phyloP scores from a whole-genome alignment of 176 grass and related monocot species.

The Triticum monococcum region DNA sequence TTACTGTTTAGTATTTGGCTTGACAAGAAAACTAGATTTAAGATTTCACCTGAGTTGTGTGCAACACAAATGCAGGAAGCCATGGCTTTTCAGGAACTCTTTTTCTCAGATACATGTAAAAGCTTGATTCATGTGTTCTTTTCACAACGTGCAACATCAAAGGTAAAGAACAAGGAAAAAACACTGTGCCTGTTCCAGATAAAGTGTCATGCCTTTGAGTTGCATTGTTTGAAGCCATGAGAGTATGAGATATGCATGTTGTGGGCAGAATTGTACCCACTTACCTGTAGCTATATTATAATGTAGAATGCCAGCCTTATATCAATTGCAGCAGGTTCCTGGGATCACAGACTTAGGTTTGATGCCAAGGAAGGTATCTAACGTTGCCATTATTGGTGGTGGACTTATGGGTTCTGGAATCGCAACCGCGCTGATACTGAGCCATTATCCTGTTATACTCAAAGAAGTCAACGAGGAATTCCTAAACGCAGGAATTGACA shows the following conservation, averaged over 20 bases:
- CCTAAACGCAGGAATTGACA: conserved; percentile 57
- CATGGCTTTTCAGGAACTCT: conserved; percentile 57
- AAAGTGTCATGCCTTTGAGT: neutral
- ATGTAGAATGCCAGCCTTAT: neutral
- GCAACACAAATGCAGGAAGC: conserved; percentile 61
- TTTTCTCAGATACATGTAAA: conserved; percentile 86
- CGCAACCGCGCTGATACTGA: conserved; percentile 78
- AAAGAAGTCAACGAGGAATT: conserved; percentile 90
- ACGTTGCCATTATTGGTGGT: conserved; percentile 77
- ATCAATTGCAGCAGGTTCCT: conserved; percentile 57
- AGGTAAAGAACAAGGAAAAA: conserved; percentile 38
- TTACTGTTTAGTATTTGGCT: neutral
- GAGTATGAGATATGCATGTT: neutral
- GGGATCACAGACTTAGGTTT: conserved; percentile 73
- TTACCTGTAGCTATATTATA: neutral
- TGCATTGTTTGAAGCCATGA: neutral
- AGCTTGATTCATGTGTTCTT: conserved; percentile 81
- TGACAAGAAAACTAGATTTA: neutral
- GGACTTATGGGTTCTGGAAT: conserved; percentile 91
- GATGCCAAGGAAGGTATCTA: conserved; percentile 64
- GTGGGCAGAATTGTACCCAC: neutral
- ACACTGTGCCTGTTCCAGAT: neutral
- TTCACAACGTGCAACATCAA: conserved; percentile 73
- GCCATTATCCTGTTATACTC: conserved; percentile 73
- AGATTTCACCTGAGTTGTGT: neutral